Conservation (phyloP, 371 early-diverging fungal species). For the Mucor plumbeus region DNA sequence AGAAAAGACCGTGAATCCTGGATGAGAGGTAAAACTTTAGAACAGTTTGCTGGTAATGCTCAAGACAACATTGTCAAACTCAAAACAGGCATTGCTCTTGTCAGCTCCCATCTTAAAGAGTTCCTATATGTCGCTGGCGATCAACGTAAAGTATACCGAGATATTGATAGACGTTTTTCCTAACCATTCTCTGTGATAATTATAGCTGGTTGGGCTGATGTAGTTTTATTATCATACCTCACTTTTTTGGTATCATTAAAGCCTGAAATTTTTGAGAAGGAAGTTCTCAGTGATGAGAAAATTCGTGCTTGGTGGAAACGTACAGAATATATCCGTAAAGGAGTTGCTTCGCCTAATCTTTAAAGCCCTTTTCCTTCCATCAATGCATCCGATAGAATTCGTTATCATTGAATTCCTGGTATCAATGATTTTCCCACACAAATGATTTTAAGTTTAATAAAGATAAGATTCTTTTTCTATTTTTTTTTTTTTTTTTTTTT, state of each 20-base stretch:
- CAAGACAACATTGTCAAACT: background rate
- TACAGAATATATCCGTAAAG: slow-evolving; percentile 9
- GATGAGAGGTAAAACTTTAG: slow-evolving; percentile 14
- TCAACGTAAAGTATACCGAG: slow-evolving; percentile 13
- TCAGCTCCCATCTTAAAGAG: background rate
- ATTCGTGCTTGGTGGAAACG: slow-evolving; percentile 27
- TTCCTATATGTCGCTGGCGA: slow-evolving; percentile 23
- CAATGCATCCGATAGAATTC: background rate
- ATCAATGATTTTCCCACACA: background rate
- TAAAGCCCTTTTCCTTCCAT: background rate
- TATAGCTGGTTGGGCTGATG: slow-evolving; percentile 29
- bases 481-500: background rate
- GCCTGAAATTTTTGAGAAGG: slow-evolving; percentile 17
- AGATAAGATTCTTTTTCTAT: background rate
- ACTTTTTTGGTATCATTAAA: background rate
- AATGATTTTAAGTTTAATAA: background rate
- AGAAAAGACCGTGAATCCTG: slow-evolving; percentile 14
- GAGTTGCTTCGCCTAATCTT: background rate
- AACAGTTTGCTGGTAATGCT: slow-evolving; percentile 19
- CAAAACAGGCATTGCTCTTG: slow-evolving; percentile 4
- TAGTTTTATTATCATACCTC: slow-evolving; percentile 19
- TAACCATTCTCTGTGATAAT: background rate
- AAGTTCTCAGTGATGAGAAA: slow-evolving; percentile 13
- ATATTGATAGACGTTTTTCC: background rate
- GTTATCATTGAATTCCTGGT: background rate